Evolutionary conservation across 2,329 filamentous ascomycete species (phyloP).

Genomic region (Fusarium multiceps): DNA sequence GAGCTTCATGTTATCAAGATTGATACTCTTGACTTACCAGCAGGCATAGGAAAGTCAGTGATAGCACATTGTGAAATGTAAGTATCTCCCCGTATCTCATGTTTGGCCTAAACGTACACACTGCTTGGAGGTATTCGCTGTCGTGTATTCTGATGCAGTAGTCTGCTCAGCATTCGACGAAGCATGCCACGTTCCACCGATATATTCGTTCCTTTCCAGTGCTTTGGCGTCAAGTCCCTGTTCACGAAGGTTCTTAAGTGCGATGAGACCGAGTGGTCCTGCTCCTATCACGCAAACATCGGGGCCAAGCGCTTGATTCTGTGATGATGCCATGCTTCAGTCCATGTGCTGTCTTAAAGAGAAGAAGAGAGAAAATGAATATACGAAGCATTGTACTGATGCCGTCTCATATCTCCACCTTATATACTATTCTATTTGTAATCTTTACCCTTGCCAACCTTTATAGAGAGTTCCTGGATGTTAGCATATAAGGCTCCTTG

Average conservation of each 20-base stretch:
- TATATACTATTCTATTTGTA: conserved; percentile 17
- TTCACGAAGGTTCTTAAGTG: conserved; percentile 57
- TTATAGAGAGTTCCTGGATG: background rate
- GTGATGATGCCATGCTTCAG: conserved; percentile 26
- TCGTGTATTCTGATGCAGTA: conserved; percentile 49
- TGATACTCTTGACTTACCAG: conserved; percentile 27
- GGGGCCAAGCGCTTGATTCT: conserved; percentile 29
- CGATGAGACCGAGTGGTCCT: conserved; percentile 53
- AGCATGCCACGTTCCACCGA: conserved; percentile 58
- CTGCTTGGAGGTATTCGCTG: conserved; percentile 48
- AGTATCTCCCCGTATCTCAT: background rate
- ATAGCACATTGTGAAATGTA: conserved; percentile 43
- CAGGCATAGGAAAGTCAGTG: conserved; percentile 51
- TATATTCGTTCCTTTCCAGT: conserved; percentile 54
- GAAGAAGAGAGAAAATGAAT: background rate
- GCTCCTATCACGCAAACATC: conserved; percentile 47
- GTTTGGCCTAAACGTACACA: conserved; percentile 33
- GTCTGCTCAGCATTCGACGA: conserved; percentile 50
- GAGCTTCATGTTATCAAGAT: background rate
- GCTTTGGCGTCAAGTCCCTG: conserved; percentile 56
- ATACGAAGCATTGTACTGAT: background rate
- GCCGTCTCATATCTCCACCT: background rate
- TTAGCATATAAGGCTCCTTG: background rate
- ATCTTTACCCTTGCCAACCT: background rate
- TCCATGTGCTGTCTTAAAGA: background rate